Evolutionary conservation across 257 asterid genomes (phyloP), one percentile per base, ranked within the genome.

Genomic region (Leptodermis oblonga): DNA sequence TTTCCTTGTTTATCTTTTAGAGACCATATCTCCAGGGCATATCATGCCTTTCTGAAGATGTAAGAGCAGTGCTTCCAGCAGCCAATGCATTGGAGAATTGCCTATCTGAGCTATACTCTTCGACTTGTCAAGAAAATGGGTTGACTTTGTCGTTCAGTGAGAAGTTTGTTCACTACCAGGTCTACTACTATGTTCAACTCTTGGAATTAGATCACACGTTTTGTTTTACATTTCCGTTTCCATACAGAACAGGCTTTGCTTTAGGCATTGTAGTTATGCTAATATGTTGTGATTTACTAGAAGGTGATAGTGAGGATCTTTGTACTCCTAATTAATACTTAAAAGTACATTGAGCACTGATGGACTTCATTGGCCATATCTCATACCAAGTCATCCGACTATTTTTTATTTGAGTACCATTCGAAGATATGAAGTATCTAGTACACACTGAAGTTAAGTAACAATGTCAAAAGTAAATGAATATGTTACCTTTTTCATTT

Each of bases 41-140:
- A 51, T 78, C 91, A 62, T 72, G 83, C 80, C 84, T 86, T 77
- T 81, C 84, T 39, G 92, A 86, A 80, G 97, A 87, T 72, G 95
- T 81, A 71, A 83, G 81, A 79, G 78, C 75, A 70, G 97, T 90
- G 73, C 99, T 93, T 75, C 87, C 97, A 74, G 97, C 89, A 66
- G 97, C 99, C 76, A 78, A 78, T 82, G 82, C 75, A 46, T 77
- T 93, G 81, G 97, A 93, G 84, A 78, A 70, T 76, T 71, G 79
- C 84, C 89, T 93, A 64, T 69, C 76, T 68, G 79, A 83, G 73
- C 85, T 88, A 62, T 86, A 79, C 79, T 80, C 79, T 80, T 86
- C 90, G 62, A 84, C 88, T 70, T 72, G 80, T 69, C 59, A 75
- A 78, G 87, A 78, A 53, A 81, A 73, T 77, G 77, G 77, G 48